Percentiles rank a stretch among this genome's conserved stretches.
Conservation (phyloP, 257 asterid genomes). For the Leonotis leonurus region DNA sequence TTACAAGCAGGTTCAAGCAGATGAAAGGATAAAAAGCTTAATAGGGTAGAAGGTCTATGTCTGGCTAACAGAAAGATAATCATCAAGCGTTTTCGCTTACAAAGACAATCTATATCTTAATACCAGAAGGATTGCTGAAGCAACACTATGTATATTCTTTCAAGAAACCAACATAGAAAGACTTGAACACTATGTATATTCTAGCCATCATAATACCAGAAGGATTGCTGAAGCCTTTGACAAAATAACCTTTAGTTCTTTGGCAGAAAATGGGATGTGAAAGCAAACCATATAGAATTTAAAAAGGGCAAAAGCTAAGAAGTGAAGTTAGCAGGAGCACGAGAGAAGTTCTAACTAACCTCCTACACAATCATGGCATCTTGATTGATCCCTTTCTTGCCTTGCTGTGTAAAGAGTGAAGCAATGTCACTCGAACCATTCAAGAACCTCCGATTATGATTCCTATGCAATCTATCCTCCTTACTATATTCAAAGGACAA, state of each 20-base stretch:
- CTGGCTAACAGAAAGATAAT: not conserved
- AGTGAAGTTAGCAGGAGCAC: not conserved
- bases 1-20: constrained; percentile 4
- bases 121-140: too few species aligned
- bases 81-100: not conserved
- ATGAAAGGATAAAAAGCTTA: not conserved
- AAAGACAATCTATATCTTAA: too few species aligned
- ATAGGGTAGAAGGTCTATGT: not conserved
- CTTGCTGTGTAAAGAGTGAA: constrained; percentile 65
- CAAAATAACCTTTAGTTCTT: not conserved
- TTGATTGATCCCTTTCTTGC: constrained; percentile 85
- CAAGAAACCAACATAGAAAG: not conserved
- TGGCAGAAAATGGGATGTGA: not conserved
- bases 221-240: not conserved
- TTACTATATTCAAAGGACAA: constrained; percentile 45
- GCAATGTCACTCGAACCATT: constrained; percentile 75
- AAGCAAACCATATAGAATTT: not conserved
- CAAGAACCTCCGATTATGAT: constrained; percentile 63
- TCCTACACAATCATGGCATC: constrained; percentile 98
- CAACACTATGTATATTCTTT: too few species aligned
- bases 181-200: not conserved
- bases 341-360: constrained; percentile 43
- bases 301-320: not conserved
- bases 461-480: constrained; percentile 63
- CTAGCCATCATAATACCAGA: not conserved